These are phyloP conservation scores for Trichoderma aggressivum DNA, from an alignment of 2,329 filamentous ascomycete species.

Conservation along the genomic window DNA sequence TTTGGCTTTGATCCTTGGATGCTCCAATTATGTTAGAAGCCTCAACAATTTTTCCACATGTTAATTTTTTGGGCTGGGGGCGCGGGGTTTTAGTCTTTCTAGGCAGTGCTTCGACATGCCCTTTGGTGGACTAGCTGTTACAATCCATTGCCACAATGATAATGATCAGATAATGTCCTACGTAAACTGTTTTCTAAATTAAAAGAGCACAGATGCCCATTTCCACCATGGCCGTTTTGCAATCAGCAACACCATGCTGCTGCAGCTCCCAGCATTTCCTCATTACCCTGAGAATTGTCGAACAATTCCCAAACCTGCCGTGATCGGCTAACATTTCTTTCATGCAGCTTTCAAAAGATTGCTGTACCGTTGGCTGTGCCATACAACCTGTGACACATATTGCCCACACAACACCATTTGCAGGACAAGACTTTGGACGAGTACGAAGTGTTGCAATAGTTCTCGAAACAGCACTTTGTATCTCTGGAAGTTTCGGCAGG, in stretches of 20 bases:
- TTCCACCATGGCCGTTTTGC: not conserved
- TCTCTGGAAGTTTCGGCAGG: not conserved
- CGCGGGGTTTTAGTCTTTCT: not conserved
- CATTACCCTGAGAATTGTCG: not conserved
- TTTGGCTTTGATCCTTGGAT: not conserved
- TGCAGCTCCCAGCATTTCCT: not conserved
- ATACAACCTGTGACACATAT: not conserved
- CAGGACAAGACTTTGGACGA: not conserved
- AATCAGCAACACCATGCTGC: not conserved
- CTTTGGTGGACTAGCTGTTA: not conserved
- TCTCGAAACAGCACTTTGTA: not conserved
- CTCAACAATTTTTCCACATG: too few species aligned
- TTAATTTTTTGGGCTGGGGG: too few species aligned
- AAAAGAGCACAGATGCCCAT: not conserved
- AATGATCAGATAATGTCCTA: not conserved
- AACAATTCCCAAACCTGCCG: not conserved
- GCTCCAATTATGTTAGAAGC: too few species aligned
- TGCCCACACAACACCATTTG: not conserved
- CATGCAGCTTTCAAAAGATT: not conserved
- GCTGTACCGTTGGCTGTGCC: not conserved
- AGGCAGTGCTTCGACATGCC: not conserved
- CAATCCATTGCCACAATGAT: not conserved
- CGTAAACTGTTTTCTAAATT: not conserved
- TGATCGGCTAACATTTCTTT: not conserved
- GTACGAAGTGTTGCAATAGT: not conserved